Evolutionary conservation across 73 alveolate genomes (phyloP).

Genomic region (Blepharisma stoltei): DNA sequence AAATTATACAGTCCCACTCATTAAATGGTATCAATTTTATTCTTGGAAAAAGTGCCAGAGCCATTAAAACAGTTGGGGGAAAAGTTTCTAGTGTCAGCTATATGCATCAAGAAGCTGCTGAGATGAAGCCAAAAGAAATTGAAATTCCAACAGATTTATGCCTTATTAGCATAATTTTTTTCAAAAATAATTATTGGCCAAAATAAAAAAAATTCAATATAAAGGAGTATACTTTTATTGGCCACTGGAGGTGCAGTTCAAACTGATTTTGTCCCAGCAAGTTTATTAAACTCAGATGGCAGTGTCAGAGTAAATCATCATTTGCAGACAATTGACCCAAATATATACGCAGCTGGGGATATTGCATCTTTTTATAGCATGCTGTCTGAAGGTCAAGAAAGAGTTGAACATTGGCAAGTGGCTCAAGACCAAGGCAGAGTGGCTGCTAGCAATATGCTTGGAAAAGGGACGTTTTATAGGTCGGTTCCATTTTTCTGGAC

Average conservation of each 20-base stretch:
- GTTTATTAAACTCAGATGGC: constrained; percentile 52
- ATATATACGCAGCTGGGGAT: constrained; percentile 92
- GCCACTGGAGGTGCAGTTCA: constrained; percentile 79
- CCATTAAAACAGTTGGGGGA: constrained; percentile 53
- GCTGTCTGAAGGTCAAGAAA: constrained; percentile 63
- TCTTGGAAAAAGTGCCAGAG: constrained; percentile 38
- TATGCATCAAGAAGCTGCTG: background rate
- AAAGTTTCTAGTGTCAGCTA: constrained; percentile 50
- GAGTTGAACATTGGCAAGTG: constrained; percentile 80
- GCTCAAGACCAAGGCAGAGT: constrained; percentile 69
- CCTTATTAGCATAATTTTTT: too few relatives aligned
- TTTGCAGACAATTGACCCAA: constrained; percentile 60
- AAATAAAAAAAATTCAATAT: too few relatives aligned
- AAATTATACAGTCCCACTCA: constrained; percentile 46
- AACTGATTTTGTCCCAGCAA: constrained; percentile 47
- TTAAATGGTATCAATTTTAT: constrained; percentile 62
- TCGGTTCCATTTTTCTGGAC: constrained; percentile 91
- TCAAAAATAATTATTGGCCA: too few relatives aligned
- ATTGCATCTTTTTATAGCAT: constrained; percentile 70
- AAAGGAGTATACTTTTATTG: too few relatives aligned
- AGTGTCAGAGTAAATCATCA: constrained; percentile 68
- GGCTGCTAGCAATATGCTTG: constrained; percentile 87
- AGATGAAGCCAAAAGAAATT: constrained; percentile 46
- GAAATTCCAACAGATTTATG: constrained; percentile 71
- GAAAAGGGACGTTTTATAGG: constrained; percentile 60